A percentile compares a stretch with the other conserved stretches of the same genome.
Conservation (phyloP, 768 basidiomycete genomes). For the Rhodosporidiobolus odoratus region DNA sequence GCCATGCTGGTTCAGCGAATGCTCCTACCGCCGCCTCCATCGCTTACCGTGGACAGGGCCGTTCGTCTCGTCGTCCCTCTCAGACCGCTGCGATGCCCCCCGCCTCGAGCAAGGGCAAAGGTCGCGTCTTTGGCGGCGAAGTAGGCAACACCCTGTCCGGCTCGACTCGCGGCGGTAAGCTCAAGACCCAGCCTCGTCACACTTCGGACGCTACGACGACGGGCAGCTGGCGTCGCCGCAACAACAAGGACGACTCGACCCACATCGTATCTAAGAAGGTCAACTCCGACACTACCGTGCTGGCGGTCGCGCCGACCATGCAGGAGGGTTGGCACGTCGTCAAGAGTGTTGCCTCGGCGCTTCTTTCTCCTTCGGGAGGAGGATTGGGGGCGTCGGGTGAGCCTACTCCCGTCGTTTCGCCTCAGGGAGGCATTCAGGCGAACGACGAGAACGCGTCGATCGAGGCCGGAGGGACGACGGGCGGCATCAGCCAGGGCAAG, state of each 20-base stretch:
- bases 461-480: no score
- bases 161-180: background rate
- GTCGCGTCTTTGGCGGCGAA: constrained; percentile 3
- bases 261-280: background rate
- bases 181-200: background rate
- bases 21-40: no score
- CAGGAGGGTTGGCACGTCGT: background rate
- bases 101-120: background rate
- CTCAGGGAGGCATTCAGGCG: no score
- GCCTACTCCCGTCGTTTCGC: no score
- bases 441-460: no score
- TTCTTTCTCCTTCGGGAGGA: background rate
- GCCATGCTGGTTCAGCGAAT: background rate
- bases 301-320: background rate
- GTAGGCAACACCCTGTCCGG: background rate
- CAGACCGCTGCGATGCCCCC: background rate
- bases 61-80: background rate
- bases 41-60: no score
- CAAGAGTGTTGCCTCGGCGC: background rate
- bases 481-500: no score
- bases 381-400: no score
- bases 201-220: background rate
- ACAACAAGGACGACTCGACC: background rate
- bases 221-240: background rate
- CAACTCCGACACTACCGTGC: background rate